These are phyloP conservation scores for Phytophthora pluvialis DNA, from an alignment of 352 stramenopile genomes.

Conservation along the genomic window DNA sequence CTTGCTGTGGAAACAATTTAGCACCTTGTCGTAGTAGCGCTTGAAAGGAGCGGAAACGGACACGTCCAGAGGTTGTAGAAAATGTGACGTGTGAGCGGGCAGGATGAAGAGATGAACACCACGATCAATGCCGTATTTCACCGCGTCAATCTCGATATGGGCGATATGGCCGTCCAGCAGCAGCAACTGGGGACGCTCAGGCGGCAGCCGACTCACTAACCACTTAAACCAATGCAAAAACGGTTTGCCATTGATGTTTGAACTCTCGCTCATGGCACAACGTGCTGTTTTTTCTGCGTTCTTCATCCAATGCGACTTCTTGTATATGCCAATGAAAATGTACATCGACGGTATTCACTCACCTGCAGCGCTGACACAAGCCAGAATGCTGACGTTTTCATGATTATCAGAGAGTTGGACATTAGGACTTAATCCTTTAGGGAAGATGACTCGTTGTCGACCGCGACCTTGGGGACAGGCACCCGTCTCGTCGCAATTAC, in stretches of 20 bases:
- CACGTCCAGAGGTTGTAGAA: not conserved
- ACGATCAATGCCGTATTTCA: not conserved
- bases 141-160: not conserved
- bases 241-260: not conserved
- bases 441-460: not conserved
- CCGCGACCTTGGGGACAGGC: not conserved
- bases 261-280: not conserved
- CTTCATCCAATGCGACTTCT: not conserved
- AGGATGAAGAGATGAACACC: not conserved
- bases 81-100: not conserved
- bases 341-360: not conserved
- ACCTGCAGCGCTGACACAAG: too few relatives aligned
- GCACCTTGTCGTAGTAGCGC: not conserved
- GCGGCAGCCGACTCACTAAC: not conserved
- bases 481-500: not conserved
- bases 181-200: not conserved
- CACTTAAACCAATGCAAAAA: not conserved
- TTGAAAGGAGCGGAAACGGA: not conserved
- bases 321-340: not conserved
- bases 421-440: not conserved
- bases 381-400: not conserved
- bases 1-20: not conserved
- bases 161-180: not conserved
- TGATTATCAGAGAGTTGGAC: not conserved
- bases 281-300: not conserved